phyloP scores from a whole-genome alignment of 1,139 yeast genomes.

The Blastobotrys malaysiensis region DNA sequence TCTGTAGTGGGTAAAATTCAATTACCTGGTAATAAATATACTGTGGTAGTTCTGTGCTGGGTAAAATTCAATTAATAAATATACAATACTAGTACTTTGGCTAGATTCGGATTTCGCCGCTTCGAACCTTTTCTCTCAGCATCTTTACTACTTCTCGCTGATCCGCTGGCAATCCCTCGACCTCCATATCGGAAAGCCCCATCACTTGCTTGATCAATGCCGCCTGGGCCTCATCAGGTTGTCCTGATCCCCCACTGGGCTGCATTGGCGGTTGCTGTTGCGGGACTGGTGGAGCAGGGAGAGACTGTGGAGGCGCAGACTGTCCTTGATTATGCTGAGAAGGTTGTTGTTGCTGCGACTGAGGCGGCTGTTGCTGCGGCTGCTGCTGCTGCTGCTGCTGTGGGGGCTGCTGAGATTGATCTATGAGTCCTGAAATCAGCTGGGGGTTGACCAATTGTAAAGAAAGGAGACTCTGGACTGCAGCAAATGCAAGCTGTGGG shows the following conservation, averaged over 20 bases:
- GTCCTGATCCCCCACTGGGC: conserved; percentile 11
- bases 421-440: conserved; percentile 38
- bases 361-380: conserved; percentile 2
- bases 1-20: too few species aligned
- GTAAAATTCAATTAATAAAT: background rate
- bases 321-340: background rate
- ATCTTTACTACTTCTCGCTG: conserved; percentile 38
- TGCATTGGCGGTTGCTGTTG: conserved; percentile 17
- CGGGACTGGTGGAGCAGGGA: conserved; percentile 26
- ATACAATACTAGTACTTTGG: background rate
- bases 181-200: conserved; percentile 57
- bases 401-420: conserved; percentile 7
- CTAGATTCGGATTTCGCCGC: conserved; percentile 27
- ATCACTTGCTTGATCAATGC: conserved; percentile 46
- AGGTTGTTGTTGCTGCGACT: conserved; percentile 6
- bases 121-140: conserved; percentile 26
- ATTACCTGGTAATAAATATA: too few species aligned
- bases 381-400: conserved; percentile 7
- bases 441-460: conserved; percentile 49
- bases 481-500: conserved; percentile 81
- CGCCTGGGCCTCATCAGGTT: conserved; percentile 32
- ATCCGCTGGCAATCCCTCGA: conserved; percentile 53
- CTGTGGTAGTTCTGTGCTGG: too few species aligned
- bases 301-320: conserved; percentile 27
- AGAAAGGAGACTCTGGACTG: conserved; percentile 67